Evolutionary conservation across 441 rosid species (phyloP).

Genomic region (Adansonia madagascariensis): DNA sequence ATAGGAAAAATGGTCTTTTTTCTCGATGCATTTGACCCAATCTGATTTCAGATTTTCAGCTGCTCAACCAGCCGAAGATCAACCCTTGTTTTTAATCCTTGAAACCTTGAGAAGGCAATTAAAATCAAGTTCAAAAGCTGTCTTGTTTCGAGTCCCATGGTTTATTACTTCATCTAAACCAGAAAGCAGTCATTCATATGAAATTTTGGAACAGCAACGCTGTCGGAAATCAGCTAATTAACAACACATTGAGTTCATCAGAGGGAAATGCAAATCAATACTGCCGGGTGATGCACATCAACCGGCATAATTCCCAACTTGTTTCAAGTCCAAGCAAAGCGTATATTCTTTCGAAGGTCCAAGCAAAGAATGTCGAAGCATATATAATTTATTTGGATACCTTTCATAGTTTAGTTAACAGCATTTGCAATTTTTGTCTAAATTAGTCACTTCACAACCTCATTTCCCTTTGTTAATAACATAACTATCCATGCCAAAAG

Average conservation of each 20-base stretch:
- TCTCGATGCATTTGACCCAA: neutral
- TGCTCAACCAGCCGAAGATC: neutral
- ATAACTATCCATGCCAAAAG: too few species aligned
- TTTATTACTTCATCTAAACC: neutral
- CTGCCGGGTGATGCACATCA: neutral
- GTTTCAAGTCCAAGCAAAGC: neutral
- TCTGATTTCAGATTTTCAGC: neutral
- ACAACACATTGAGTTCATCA: too few species aligned
- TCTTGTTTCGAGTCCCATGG: neutral
- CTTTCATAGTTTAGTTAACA: neutral
- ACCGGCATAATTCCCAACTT: neutral
- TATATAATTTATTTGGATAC: neutral
- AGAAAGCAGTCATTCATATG: neutral
- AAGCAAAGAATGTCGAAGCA: slow-evolving; percentile 9
- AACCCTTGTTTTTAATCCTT: neutral
- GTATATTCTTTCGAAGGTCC: neutral
- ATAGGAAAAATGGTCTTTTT: neutral
- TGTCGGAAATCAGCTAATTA: neutral
- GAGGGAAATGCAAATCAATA: neutral
- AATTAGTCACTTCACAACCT: too few species aligned
- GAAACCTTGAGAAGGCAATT: neutral
- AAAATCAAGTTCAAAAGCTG: neutral
- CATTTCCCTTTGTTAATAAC: too few species aligned
- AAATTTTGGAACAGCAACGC: neutral
- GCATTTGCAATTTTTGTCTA: too few species aligned